Conservation (phyloP, 73 alveolate genomes). For the Paramecium bursaria region DNA sequence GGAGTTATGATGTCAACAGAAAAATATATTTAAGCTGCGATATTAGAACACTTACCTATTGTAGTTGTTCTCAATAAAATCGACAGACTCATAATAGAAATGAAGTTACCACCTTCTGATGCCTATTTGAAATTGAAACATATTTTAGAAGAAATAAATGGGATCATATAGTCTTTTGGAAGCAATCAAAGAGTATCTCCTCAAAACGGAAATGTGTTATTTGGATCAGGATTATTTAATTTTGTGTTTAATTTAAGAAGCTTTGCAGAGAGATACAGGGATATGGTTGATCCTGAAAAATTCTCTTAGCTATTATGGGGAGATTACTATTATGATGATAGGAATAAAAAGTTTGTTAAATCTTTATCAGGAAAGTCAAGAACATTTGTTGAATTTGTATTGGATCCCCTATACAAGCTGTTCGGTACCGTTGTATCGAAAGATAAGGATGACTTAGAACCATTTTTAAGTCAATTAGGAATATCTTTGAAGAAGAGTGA, state of each 20-base stretch:
- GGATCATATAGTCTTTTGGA: slow-evolving; percentile 71
- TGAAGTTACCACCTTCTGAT: slow-evolving; percentile 98
- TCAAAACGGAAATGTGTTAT: slow-evolving; percentile 87
- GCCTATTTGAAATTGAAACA: slow-evolving; percentile 97
- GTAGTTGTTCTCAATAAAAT: slow-evolving; percentile 95
- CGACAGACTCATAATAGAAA: slow-evolving; percentile 97
- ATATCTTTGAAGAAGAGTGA: slow-evolving; percentile 85
- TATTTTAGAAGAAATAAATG: slow-evolving; percentile 93
- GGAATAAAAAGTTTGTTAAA: slow-evolving; percentile 84
- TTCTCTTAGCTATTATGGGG: slow-evolving; percentile 98
- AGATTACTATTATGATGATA: slow-evolving; percentile 92
- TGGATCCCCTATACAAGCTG: slow-evolving; percentile 96
- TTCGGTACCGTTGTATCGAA: slow-evolving; percentile 84
- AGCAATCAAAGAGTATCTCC: slow-evolving; percentile 82
- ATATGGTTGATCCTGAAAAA: slow-evolving; percentile 76
- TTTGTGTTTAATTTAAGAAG: slow-evolving; percentile 91
- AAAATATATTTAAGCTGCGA: slow-evolving; percentile 82
- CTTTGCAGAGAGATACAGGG: slow-evolving; percentile 85
- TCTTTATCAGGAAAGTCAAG: slow-evolving; percentile 78
- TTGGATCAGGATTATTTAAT: slow-evolving; percentile 92
- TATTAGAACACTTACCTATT: slow-evolving; percentile 85
- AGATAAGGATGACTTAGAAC: slow-evolving; percentile 88
- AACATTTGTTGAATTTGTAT: slow-evolving; percentile 91
- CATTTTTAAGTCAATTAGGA: slow-evolving; percentile 80
- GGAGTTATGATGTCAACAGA: slow-evolving; percentile 92